Evolutionary conservation across 2,329 filamentous ascomycete genomes (phyloP).

Genomic region (Dactylella cylindrospora): DNA sequence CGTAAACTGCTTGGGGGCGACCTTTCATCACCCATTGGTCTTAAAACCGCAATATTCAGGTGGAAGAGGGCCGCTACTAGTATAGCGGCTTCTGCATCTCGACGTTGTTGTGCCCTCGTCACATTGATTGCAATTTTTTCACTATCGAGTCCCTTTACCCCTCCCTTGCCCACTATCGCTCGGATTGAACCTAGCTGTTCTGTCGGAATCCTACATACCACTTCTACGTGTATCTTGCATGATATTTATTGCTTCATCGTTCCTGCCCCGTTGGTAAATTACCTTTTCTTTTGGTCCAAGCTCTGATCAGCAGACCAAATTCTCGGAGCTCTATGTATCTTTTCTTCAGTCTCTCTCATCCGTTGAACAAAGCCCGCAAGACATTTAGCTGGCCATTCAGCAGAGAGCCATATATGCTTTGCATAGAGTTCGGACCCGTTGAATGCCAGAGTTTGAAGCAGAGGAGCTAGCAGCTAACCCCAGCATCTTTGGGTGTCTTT

Average conservation of each 20-base stretch:
- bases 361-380: too few relatives aligned
- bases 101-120: too few relatives aligned
- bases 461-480: constrained; percentile 33
- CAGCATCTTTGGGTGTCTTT: constrained; percentile 30
- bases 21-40: too few relatives aligned
- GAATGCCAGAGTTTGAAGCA: constrained; percentile 9
- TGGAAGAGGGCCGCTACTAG: too few relatives aligned
- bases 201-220: too few relatives aligned
- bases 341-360: neutral
- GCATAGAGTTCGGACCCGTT: constrained; percentile 14
- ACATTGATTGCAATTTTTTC: neutral
- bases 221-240: too few relatives aligned
- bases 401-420: constrained; percentile 6
- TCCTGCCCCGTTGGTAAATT: too few relatives aligned
- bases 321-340: constrained; percentile 34
- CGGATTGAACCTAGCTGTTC: too few relatives aligned
- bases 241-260: too few relatives aligned
- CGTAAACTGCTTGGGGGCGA: too few relatives aligned
- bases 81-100: too few relatives aligned
- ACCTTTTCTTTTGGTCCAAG: constrained; percentile 33
- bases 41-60: too few relatives aligned
- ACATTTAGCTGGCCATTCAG: constrained; percentile 20
- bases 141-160: neutral
- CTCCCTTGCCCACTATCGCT: neutral
- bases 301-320: constrained; percentile 42